Evolutionary conservation across 1,284 basidiomycete species (phyloP).

Genomic region (Schizophyllum commune): DNA sequence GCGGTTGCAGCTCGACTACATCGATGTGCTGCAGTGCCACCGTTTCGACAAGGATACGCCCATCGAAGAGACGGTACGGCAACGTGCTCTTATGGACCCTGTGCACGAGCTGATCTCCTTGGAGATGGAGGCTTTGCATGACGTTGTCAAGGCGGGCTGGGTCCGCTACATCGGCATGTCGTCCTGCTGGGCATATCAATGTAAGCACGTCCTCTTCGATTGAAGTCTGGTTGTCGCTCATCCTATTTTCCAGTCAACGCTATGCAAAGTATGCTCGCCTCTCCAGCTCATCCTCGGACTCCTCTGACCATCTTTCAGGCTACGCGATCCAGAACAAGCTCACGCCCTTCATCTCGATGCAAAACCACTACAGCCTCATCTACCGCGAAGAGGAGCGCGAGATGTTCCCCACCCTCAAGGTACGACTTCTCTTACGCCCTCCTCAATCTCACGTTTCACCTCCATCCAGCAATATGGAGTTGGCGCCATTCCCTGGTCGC

Average conservation of each 20-base stretch:
- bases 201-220: slow-evolving; percentile 33
- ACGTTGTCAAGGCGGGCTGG: slow-evolving; percentile 26
- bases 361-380: slow-evolving; percentile 52
- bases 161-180: slow-evolving; percentile 32
- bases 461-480: slow-evolving; percentile 16
- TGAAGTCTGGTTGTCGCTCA: neutral
- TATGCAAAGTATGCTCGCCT: slow-evolving; percentile 33
- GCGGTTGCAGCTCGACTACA: slow-evolving; percentile 60
- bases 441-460: neutral
- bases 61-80: slow-evolving; percentile 41
- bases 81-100: too few species aligned
- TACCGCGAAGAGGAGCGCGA: slow-evolving; percentile 67
- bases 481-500: slow-evolving; percentile 44
- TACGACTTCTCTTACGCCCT: slow-evolving; percentile 9
- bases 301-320: slow-evolving; percentile 16
- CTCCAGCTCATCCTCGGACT: neutral
- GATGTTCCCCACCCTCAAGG: slow-evolving; percentile 56
- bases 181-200: slow-evolving; percentile 42
- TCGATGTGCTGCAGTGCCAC: slow-evolving; percentile 55
- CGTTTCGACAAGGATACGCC: slow-evolving; percentile 55
- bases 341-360: slow-evolving; percentile 67
- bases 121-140: slow-evolving; percentile 26
- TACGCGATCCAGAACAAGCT: slow-evolving; percentile 47
- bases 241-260: slow-evolving; percentile 27
- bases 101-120: too few species aligned